phyloP scores from a whole-genome alignment of 208 protist species.

The Trypanosoma melophagium region DNA sequence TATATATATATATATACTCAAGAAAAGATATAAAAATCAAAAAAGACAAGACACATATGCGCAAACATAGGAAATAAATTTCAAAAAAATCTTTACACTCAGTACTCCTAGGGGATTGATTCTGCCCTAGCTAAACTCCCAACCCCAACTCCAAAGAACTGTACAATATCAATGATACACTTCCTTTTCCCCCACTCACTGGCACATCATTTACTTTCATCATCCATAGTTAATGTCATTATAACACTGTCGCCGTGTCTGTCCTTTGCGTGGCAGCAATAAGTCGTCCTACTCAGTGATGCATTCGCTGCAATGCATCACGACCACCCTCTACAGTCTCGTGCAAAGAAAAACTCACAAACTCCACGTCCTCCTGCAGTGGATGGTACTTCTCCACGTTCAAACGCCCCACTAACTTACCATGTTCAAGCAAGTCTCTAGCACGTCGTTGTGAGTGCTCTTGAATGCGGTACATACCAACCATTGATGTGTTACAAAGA shows the following conservation, averaged over 20 bases:
- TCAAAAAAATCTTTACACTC: no score
- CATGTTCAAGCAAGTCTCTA: conserved; percentile 10
- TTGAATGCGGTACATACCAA: conserved; percentile 20
- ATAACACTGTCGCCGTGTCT: not conserved
- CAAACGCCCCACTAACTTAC: conserved; percentile 1
- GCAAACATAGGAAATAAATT: not conserved
- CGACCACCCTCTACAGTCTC: conserved; percentile 19
- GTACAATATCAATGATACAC: no score
- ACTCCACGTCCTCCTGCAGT: conserved; percentile 5
- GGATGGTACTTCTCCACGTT: conserved; percentile 17
- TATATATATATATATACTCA: no score
- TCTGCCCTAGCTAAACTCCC: no score
- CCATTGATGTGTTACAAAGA: conserved; percentile 17
- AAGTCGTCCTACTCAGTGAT: conserved; percentile 9
- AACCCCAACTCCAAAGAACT: no score
- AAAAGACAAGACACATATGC: conserved; percentile 9
- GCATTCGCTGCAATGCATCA: conserved; percentile 15
- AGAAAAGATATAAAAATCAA: conserved; percentile 14
- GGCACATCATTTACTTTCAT: no score
- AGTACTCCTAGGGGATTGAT: no score
- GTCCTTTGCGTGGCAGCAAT: not conserved
- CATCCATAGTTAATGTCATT: not conserved
- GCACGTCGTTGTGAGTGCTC: conserved; percentile 11
- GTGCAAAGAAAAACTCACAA: not conserved
- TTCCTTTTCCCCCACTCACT: no score